Percentiles rank a stretch among this genome's conserved stretches.
Conservation (phyloP, 306 rosid species). For the Lotus japonicus region DNA sequence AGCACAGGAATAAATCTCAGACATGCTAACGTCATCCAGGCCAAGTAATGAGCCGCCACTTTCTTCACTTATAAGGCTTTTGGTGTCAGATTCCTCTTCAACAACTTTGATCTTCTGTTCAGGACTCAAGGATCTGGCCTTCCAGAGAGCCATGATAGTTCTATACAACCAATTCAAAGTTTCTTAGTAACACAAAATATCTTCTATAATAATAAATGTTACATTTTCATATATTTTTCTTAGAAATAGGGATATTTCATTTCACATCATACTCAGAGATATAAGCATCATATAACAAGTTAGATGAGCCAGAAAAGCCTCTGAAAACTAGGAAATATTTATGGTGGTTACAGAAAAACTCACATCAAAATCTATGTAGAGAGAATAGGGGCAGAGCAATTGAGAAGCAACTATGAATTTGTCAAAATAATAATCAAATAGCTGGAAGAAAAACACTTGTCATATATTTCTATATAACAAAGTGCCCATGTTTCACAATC, state of each 20-base stretch:
- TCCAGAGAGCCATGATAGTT: slow-evolving; percentile 97
- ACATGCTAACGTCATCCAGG: slow-evolving; percentile 75
- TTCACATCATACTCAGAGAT: background rate
- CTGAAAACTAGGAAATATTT: background rate
- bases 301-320: background rate
- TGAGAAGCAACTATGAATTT: background rate
- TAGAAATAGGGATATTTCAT: background rate
- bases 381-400: background rate
- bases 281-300: background rate
- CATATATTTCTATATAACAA: background rate
- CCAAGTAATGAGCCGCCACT: slow-evolving; percentile 63
- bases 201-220: background rate
- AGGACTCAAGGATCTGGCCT: slow-evolving; percentile 91
- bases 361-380: slow-evolving; percentile 1
- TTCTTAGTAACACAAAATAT: slow-evolving; percentile 25
- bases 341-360: background rate
- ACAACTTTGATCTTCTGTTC: slow-evolving; percentile 88
- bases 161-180: slow-evolving; percentile 40
- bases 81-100: slow-evolving; percentile 77
- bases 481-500: background rate
- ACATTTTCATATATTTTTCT: background rate
- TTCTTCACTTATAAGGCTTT: slow-evolving; percentile 64
- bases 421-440: background rate
- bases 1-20: slow-evolving; percentile 61
- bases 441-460: background rate